Evolutionary conservation across 768 basidiomycete species (phyloP), one percentile per base, ranked within the genome.

Genomic region (Gloeopeniophorella convolvens): DNA sequence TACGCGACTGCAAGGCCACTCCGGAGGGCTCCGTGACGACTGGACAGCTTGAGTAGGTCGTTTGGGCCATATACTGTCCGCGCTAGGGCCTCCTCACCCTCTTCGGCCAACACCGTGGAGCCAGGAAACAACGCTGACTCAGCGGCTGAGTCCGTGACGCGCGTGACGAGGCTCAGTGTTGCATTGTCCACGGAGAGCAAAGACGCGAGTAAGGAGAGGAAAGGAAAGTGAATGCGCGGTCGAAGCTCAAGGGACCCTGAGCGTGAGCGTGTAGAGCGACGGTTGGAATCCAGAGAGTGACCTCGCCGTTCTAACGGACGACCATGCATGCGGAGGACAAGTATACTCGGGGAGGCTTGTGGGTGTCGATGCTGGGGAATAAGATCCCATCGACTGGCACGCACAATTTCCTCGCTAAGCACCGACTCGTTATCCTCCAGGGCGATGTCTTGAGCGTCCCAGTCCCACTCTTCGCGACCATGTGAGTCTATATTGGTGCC

Each of bases 41-140:
- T 35, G 5, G 31, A 34, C 16, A 32, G 45, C 21, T 47, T 26
- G n/a, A 47, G 51, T 23, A 20, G 40, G 13, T 32, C 16, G 42
- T 15, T 9, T 20, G 24, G 6, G 21, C 39, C 39, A 13, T 31
- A 16, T n/a, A n/a, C n/a, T 7, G n/a, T 28, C 40, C 31, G 33
- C 18, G 8, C 33, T 5, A 40, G 4, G 5, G 35, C 10, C 12
- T 23, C 11, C 42, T 13, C 30, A 15, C 16, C 8, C 7, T 36
- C 42, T 8, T 31, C 45, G 21, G 40, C 30, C 5, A 36, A n/a
- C n/a, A 9, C 6, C 4, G 35, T 8, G 7, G 50, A 30, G 16
- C 42, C 43, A 45, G 37, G 44, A 51, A 51, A 45, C 30, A 40
- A 13, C 8, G 18, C 20, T 11, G 37, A 45, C 27, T 45, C 24